These are phyloP conservation scores for Aureobasidium leucospermi DNA, from an alignment of 2,329 filamentous ascomycete genomes.

Conservation along the genomic window DNA sequence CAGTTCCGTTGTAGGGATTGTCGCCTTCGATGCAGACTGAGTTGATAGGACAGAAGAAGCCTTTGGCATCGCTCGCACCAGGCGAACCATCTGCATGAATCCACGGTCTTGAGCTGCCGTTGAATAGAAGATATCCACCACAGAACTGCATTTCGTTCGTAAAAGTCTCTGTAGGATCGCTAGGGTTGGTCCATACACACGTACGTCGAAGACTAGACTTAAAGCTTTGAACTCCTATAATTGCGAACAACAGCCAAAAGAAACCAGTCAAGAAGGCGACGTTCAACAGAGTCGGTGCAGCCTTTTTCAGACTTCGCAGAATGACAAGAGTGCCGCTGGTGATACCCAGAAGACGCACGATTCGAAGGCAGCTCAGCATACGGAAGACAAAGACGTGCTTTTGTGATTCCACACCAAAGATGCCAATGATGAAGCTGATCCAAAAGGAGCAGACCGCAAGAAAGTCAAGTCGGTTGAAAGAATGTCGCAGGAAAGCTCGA, in stretches of 20 bases:
- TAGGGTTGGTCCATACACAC: slow-evolving; percentile 48
- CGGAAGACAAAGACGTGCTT: slow-evolving; percentile 82
- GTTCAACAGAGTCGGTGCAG: slow-evolving; percentile 81
- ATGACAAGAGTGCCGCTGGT: slow-evolving; percentile 96
- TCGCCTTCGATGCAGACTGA: slow-evolving; percentile 73
- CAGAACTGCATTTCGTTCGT: slow-evolving; percentile 64
- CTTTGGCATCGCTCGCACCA: slow-evolving; percentile 58
- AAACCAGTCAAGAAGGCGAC: slow-evolving; percentile 92
- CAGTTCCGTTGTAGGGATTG: slow-evolving; percentile 76
- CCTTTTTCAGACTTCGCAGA: slow-evolving; percentile 88
- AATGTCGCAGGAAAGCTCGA: slow-evolving; percentile 85
- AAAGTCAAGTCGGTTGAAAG: slow-evolving; percentile 93
- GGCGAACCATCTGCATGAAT: slow-evolving; percentile 47
- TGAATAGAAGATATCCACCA: slow-evolving; percentile 66
- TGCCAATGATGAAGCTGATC: slow-evolving; percentile 72
- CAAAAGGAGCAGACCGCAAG: slow-evolving; percentile 91
- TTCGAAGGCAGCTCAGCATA: slow-evolving; percentile 93
- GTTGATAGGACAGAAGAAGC: slow-evolving; percentile 76
- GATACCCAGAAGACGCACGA: slow-evolving; percentile 80
- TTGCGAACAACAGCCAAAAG: slow-evolving; percentile 96
- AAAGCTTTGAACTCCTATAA: slow-evolving; percentile 94
- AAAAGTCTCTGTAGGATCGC: slow-evolving; percentile 42
- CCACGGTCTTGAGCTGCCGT: slow-evolving; percentile 50
- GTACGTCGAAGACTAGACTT: slow-evolving; percentile 44
- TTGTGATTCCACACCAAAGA: slow-evolving; percentile 59